Percentiles rank a stretch among this genome's conserved stretches.
Evolutionary conservation across 2,329 filamentous ascomycete genomes (phyloP).

Genomic region (Colletotrichum navitas): DNA sequence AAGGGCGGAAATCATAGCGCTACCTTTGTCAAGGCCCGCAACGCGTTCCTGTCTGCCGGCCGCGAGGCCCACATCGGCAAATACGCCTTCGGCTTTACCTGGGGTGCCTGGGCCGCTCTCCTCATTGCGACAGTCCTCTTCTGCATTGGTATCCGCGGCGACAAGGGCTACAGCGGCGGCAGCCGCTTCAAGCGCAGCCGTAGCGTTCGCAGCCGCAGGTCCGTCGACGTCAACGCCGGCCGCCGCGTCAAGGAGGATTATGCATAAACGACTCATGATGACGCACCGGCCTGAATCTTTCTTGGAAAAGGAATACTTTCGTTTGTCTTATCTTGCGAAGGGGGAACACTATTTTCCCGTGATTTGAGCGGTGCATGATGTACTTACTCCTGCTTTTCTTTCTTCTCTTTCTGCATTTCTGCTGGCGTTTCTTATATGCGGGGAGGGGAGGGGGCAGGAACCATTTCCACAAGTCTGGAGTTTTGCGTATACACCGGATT

Average conservation of each 20-base stretch:
- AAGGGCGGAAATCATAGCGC: conserved; percentile 52
- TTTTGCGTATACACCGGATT: background rate
- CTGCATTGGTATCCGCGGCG: conserved; percentile 69
- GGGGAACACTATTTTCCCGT: background rate
- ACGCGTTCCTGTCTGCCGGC: conserved; percentile 70
- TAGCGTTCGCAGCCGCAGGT: conserved; percentile 65
- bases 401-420: background rate
- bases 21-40: conserved; percentile 76
- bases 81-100: conserved; percentile 82
- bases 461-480: background rate
- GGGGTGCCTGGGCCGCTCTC: conserved; percentile 77
- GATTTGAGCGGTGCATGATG: background rate
- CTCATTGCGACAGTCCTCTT: conserved; percentile 77
- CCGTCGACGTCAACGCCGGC: conserved; percentile 65
- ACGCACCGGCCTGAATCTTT: background rate
- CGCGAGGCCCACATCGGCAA: conserved; percentile 71
- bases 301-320: background rate
- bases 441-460: too few relatives aligned
- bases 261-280: conserved; percentile 54
- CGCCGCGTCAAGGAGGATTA: conserved; percentile 80
- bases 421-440: background rate
- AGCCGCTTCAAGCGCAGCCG: conserved; percentile 61
- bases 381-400: background rate
- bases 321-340: background rate
- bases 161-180: conserved; percentile 55